phyloP scores from a whole-genome alignment of 345 rosid genomes.

The Arabis hirsuta region DNA sequence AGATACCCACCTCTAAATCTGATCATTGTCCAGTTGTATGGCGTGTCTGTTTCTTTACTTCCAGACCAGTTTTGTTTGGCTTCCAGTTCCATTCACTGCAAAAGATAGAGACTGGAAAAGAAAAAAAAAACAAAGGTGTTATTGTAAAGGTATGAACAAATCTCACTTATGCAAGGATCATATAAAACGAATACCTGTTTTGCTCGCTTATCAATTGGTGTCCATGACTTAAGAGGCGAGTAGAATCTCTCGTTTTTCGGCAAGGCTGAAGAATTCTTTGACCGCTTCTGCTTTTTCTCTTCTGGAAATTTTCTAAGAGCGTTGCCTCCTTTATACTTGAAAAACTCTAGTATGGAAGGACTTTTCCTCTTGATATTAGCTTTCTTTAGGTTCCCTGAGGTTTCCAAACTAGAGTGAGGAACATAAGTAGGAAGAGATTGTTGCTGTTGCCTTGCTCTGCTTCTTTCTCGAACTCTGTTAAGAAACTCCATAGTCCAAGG shows the following conservation, averaged over 20 bases:
- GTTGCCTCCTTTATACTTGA: slow-evolving; percentile 77
- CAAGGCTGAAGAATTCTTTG: slow-evolving; percentile 47
- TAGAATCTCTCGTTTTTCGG: slow-evolving; percentile 46
- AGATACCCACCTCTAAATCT: slow-evolving; percentile 30
- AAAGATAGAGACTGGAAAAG: slow-evolving; percentile 67
- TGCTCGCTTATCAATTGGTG: slow-evolving; percentile 78
- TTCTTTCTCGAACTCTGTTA: slow-evolving; percentile 78
- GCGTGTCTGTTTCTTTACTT: slow-evolving; percentile 47
- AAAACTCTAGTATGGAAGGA: slow-evolving; percentile 79
- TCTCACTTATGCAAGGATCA: slow-evolving; percentile 2
- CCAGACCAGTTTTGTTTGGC: slow-evolving; percentile 87
- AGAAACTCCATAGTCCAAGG: slow-evolving; percentile 97
- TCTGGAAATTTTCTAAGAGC: slow-evolving; percentile 46
- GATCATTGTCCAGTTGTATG: slow-evolving; percentile 27
- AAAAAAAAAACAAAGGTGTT: slow-evolving; percentile 12
- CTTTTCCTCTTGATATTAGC: slow-evolving; percentile 61
- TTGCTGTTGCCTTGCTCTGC: slow-evolving; percentile 58
- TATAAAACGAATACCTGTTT: slow-evolving; percentile 51
- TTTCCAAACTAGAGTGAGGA: slow-evolving; percentile 47
- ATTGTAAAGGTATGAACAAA: background rate
- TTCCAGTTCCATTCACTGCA: slow-evolving; percentile 54
- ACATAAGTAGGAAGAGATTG: slow-evolving; percentile 58
- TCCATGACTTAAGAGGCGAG: slow-evolving; percentile 53
- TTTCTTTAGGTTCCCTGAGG: slow-evolving; percentile 50
- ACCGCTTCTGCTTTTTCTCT: slow-evolving; percentile 64